These are phyloP conservation scores for Starmerella sp. DNA, from an alignment of 805 yeast genomes.

Conservation along the genomic window DNA sequence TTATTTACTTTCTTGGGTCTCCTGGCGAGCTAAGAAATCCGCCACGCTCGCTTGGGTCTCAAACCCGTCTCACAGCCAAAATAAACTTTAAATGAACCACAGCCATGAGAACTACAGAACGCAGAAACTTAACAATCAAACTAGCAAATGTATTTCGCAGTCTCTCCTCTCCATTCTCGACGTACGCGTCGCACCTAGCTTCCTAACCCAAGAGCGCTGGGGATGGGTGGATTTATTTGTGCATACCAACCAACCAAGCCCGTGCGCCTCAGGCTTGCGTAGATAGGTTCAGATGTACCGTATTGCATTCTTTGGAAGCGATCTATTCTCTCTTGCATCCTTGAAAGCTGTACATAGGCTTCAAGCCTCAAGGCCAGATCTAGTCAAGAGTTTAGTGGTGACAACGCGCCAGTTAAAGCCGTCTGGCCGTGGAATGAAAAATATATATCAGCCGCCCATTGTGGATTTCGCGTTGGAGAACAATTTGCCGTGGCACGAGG, in stretches of 20 bases:
- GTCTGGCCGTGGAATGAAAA: conserved; percentile 22
- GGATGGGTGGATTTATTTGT: too few relatives aligned
- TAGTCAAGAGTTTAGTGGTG: conserved; percentile 7
- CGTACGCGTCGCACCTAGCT: too few relatives aligned
- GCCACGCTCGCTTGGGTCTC: too few relatives aligned
- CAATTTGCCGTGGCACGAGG: conserved; percentile 14
- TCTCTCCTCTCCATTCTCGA: too few relatives aligned
- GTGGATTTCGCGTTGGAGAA: conserved; percentile 16
- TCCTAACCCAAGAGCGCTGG: neutral
- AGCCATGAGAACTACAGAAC: too few relatives aligned
- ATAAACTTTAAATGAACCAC: too few relatives aligned
- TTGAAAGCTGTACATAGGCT: conserved; percentile 12
- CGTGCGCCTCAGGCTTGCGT: neutral
- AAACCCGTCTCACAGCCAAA: too few relatives aligned
- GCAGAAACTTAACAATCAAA: too few relatives aligned
- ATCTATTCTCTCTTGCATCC: conserved; percentile 18
- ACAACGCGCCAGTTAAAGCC: conserved; percentile 19
- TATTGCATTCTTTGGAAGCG: conserved; percentile 23
- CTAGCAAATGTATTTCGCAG: too few relatives aligned
- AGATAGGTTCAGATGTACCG: conserved; percentile 6
- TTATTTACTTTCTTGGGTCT: too few relatives aligned
- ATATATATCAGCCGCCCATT: conserved; percentile 14
- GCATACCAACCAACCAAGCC: too few relatives aligned
- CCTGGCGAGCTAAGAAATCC: too few relatives aligned
- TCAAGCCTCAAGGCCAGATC: conserved; percentile 6